Base-by-base conservation (phyloP, 2,329 filamentous ascomycete species). In the Lachnellula hyalina region DNA sequence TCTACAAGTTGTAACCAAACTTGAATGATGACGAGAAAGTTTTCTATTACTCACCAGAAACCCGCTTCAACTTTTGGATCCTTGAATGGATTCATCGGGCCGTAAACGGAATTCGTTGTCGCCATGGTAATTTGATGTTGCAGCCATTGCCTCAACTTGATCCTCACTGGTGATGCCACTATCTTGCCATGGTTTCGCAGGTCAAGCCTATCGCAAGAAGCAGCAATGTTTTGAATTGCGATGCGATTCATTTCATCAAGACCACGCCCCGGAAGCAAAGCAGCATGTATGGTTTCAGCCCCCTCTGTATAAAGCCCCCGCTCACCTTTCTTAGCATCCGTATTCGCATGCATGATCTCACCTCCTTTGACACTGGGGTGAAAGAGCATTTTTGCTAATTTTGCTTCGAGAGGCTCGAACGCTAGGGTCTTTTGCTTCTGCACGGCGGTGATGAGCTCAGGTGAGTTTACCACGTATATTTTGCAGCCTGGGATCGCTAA, bases 381-480 rank as follows among this genome's bases (percentile, higher is more conserved):
- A n/a, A 36, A 44, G n/a, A 56, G 12, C 14, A 21, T 48, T 4
- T 19, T 38, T 2, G 53, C 50, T 12, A 51, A 41, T 25, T 38
- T 50, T 0, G 67, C 70, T 42, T 67, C 65, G 28, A 75, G 70
- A 0, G 73, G 71, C 2, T 68, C 67, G 48, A 76, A 76, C 0
- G 70, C 70, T 7, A 72, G 56, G 1, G 54, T 60, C 49, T 69
- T 71, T 54, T 73, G 71, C 44, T 68, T 71, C 53, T 76, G 73
- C 4, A 74, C 67, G 0, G 47, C 52, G 11, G 69, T 65, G 23
- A 76, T 70, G 17, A 77, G 60, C 0, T 68, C 55, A 0, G 70
- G 65, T 2, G 63, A 66, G 12, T 71, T 71, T n/a, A 75, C 67
- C 9, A 77, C 65, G 49, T 76, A 76, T 49, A 75, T 65, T 47